A percentile compares a stretch with the other conserved stretches of the same genome.
phyloP scores from a whole-genome alignment of 495 filamentous ascomycete species.

The Penicillium coffeae region DNA sequence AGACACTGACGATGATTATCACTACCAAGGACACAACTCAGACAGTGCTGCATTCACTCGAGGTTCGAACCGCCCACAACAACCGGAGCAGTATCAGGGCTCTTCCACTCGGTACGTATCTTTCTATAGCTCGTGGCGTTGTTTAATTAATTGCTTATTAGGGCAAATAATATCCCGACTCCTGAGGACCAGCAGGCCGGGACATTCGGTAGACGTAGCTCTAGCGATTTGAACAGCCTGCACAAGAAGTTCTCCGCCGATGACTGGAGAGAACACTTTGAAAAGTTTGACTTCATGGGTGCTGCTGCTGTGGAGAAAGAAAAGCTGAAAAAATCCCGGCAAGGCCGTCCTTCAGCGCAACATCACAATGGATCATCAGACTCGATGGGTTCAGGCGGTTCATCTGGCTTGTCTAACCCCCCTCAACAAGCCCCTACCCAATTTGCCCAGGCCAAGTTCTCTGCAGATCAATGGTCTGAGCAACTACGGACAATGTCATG shows the following conservation, averaged over 20 bases:
- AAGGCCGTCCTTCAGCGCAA: conserved; percentile 27
- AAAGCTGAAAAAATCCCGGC: conserved; percentile 30
- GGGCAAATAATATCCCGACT: conserved; percentile 5
- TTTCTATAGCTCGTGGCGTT: too few relatives aligned
- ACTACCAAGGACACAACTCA: conserved; percentile 35
- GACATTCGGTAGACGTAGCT: conserved; percentile 49
- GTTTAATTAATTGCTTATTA: conserved; percentile 1
- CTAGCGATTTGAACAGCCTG: conserved; percentile 56
- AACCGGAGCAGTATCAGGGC: conserved; percentile 8
- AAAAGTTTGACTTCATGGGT: conserved; percentile 48
- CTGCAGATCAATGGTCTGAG: conserved; percentile 61
- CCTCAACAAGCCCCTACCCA: conserved; percentile 26
- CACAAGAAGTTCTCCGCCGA: conserved; percentile 66
- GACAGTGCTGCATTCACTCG: conserved; percentile 33
- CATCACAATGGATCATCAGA: conserved; percentile 16
- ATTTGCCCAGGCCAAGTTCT: conserved; percentile 51
- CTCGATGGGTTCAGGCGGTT: conserved; percentile 8
- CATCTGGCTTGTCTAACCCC: conserved; percentile 13
- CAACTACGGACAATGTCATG: conserved; percentile 58
- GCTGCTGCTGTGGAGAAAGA: conserved; percentile 28
- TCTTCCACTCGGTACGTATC: conserved; percentile 20
- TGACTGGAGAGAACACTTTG: conserved; percentile 56
- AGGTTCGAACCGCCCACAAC: conserved; percentile 15
- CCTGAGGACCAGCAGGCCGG: conserved; percentile 7
- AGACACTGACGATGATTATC: conserved; percentile 23